Evolutionary conservation across 2,329 filamentous ascomycete species (phyloP), one percentile per base, ranked within the genome.

Genomic region (Phoma sp.): DNA sequence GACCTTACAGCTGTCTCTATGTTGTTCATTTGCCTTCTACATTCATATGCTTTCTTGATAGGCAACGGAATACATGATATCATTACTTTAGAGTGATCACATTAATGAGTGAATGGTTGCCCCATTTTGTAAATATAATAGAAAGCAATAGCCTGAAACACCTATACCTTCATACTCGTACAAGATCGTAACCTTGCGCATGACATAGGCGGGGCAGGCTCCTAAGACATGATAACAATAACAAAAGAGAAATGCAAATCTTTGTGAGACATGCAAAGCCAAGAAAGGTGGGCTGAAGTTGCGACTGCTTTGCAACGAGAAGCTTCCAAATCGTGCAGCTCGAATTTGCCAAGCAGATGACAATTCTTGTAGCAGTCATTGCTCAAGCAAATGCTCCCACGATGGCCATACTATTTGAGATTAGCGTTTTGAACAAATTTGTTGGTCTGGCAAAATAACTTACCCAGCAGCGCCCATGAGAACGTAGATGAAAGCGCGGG

Each of bases 401-500:
- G 36, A 71, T 62, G 4, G 68, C 55, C 73, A 76, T 76, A 37
- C 71, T 72, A 27, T 37, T 10, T 10, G 14, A 3, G 10, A 13
- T 55, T 42, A 55, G 52, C 25, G 9, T 22, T 18, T 22, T 32
- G 67, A 29, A 29, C 61, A 4, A 22, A 11, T 10, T 4, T 61
- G 54, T 8, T 4, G 66, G 71, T 70, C 32, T 67, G 65, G 35
- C 8, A 18, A n/a, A 2, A 32, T n/a, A 25, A 39, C 43, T 39
- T 47, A 51, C 52, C 47, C 43, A 25, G 71, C 70, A 27, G 73
- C 73, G 32, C 73, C 73, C 52, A 76, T 23, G 7, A 76, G 64
- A 1, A 76, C 66, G 54, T 71, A 75, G 52, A 62, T 57, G 65
- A 87, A 85, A 0, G 84, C 85, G 2, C 67, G 60, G 27, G 79